Evolutionary conservation across 345 rosid genomes (phyloP), one percentile per base, ranked within the genome.

Genomic region (Stellera chamaejasme): DNA sequence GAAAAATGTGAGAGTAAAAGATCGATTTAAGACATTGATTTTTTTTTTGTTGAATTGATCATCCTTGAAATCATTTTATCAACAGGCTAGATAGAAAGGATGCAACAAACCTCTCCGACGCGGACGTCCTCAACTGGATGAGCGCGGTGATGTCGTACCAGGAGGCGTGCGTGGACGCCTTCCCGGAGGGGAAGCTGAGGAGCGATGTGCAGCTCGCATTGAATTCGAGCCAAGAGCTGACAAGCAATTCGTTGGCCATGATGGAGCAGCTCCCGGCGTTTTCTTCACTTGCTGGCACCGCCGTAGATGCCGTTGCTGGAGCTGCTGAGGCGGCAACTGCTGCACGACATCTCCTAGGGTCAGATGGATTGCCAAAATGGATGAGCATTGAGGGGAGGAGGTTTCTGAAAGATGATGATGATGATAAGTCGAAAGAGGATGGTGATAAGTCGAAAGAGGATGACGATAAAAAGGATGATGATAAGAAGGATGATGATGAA

Each of bases 91-190:
- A 61, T 12, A 53, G 56, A 56, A 72, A 77, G n/a, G n/a, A 56
- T 3, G 61, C 14, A 10, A 70, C 61, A 42, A 55, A 75, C 0
- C 60, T 59, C 53, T 19, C 23, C 52, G 2, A 68, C 59, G 48
- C 62, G 56, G 80, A 83, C 3, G 60, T 88, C 66, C 75, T 76
- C 66, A 83, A 58, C 62, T 82, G 90, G 92, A 56, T 88, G 25
- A 91, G 95, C 43, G 96, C 98, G 0, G 95, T 82, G 12, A 76
- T 85, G 72, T 76, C 96, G 27, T 86, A 91, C 67, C 87, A 85
- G 48, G 83, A 83, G 13, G 66, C 95, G 0, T 91, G 98, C 55
- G 58, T 86, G 12, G 98, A 91, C 52, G 88, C 85, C 3, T 91
- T 91, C 58, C 85, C 90, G 1, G 90, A 90, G 0, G 98, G 92